These are phyloP conservation scores for Symbiotaphrina buchneri DNA, from an alignment of 495 filamentous ascomycete species.

Conservation along the genomic window DNA sequence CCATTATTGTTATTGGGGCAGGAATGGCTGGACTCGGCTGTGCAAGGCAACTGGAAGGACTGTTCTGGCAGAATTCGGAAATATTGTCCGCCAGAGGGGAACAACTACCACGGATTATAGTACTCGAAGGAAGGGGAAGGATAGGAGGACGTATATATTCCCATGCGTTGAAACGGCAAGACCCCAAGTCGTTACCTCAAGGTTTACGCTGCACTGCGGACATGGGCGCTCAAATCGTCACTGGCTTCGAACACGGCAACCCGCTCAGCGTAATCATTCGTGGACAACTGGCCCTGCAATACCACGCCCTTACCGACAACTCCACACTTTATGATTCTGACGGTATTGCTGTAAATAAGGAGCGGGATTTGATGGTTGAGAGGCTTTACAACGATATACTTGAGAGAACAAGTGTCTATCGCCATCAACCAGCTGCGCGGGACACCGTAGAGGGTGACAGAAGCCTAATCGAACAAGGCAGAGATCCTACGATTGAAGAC, in stretches of 20 bases:
- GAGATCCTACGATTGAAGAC: conserved; percentile 49
- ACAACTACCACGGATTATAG: conserved; percentile 45
- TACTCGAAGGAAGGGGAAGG: conserved; percentile 71
- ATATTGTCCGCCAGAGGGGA: conserved; percentile 36
- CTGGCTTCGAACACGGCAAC: conserved; percentile 88
- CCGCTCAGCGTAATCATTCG: conserved; percentile 77
- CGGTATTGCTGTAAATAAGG: conserved; percentile 54
- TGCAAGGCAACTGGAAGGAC: conserved; percentile 70
- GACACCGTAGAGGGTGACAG: conserved; percentile 68
- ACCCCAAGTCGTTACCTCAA: conserved; percentile 19
- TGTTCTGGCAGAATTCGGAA: conserved; percentile 56
- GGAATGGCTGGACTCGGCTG: conserved; percentile 85
- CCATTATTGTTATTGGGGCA: conserved; percentile 76
- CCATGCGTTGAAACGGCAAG: conserved; percentile 47
- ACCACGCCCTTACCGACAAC: conserved; percentile 63
- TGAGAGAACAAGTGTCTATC: conserved; percentile 73
- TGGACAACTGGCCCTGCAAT: conserved; percentile 71
- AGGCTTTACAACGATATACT: conserved; percentile 85
- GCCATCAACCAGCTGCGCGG: conserved; percentile 42
- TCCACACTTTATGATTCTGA: conserved; percentile 81
- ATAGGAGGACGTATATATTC: conserved; percentile 94
- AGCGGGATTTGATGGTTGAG: conserved; percentile 65
- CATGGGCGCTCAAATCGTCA: conserved; percentile 93
- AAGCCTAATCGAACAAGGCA: conserved; percentile 60
- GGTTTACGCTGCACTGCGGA: conserved; percentile 59